A percentile compares a stretch with the other conserved stretches of the same genome.
These are phyloP conservation scores for Colletotrichum coccodes DNA, from an alignment of 2,329 filamentous ascomycete species.

Conservation along the genomic window DNA sequence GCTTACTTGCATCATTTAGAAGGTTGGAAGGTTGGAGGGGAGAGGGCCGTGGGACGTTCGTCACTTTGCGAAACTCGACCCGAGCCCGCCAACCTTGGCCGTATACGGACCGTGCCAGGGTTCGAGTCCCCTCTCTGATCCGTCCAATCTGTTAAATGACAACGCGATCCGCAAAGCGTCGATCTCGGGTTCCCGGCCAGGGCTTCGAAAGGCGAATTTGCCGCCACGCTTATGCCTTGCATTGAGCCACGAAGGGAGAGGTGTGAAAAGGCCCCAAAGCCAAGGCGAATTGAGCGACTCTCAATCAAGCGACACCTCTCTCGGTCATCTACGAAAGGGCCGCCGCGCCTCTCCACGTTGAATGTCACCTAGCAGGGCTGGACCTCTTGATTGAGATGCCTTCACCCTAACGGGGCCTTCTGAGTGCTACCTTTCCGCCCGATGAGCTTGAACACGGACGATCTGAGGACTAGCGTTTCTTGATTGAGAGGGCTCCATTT, in stretches of 20 bases:
- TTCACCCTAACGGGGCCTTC: neutral
- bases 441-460: neutral
- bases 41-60: neutral
- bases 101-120: too few relatives aligned
- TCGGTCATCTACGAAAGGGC: neutral
- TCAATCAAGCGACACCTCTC: neutral
- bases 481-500: neutral
- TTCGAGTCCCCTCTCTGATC: neutral
- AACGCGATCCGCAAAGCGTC: neutral
- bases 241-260: neutral
- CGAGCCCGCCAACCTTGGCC: neutral
- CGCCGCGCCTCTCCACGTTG: neutral
- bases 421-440: neutral
- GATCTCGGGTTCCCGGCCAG: neutral
- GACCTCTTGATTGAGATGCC: neutral
- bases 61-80: neutral
- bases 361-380: neutral
- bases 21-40: neutral
- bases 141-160: neutral
- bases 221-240: neutral
- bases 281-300: neutral
- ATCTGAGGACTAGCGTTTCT: neutral
- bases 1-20: neutral
- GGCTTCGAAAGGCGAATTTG: neutral
- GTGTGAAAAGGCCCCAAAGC: neutral